These are phyloP conservation scores for Phenoliferia sp. DNA, from an alignment of 1,284 basidiomycete genomes.

Conservation along the genomic window DNA sequence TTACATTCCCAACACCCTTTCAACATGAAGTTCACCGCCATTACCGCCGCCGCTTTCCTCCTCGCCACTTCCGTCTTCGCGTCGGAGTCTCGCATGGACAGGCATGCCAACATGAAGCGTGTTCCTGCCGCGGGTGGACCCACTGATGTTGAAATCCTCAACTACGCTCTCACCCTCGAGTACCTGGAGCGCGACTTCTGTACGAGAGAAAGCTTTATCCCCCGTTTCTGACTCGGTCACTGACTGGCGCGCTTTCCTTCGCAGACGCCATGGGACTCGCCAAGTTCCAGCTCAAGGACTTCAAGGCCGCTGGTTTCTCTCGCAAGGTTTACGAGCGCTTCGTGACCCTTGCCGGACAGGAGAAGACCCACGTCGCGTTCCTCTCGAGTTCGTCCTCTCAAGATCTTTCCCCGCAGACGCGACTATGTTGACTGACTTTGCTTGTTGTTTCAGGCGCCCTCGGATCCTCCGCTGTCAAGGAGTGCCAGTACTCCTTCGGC, in stretches of 20 bases:
- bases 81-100: not conserved
- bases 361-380: slow-evolving; percentile 44
- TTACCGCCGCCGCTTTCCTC: slow-evolving; percentile 14
- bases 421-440: not conserved
- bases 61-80: slow-evolving; percentile 13
- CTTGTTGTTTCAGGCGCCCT: slow-evolving; percentile 41
- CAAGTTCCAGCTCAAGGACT: slow-evolving; percentile 63
- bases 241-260: not conserved
- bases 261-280: slow-evolving; percentile 51
- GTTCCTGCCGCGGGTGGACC: slow-evolving; percentile 6
- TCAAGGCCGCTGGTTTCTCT: slow-evolving; percentile 62
- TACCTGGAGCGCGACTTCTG: slow-evolving; percentile 68
- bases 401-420: not conserved
- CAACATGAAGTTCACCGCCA: slow-evolving; percentile 4
- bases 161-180: slow-evolving; percentile 24
- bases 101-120: slow-evolving; percentile 11
- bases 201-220: slow-evolving; percentile 6
- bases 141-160: slow-evolving; percentile 26
- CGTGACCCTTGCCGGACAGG: slow-evolving; percentile 12
- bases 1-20: slow-evolving; percentile 15
- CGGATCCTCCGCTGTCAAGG: slow-evolving; percentile 53
- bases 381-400: slow-evolving; percentile 38
- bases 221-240: not conserved
- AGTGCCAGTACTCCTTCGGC: slow-evolving; percentile 66
- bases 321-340: slow-evolving; percentile 60